These are phyloP conservation scores for Blastobotrys muscicola DNA, from an alignment of 805 yeast species.

Conservation along the genomic window DNA sequence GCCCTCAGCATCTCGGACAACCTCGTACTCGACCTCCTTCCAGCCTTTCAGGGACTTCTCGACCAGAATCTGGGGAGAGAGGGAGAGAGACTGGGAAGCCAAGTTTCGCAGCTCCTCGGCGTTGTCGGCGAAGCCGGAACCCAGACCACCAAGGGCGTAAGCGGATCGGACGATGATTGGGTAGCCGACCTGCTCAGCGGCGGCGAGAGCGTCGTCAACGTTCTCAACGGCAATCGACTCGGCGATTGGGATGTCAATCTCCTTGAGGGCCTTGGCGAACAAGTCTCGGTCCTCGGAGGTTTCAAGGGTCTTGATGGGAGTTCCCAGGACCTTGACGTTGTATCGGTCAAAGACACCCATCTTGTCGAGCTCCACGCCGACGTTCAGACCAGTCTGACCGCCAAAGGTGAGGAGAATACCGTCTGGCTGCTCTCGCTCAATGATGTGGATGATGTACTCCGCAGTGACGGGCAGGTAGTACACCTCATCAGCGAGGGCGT, in stretches of 20 bases:
- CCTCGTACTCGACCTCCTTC: slow-evolving; percentile 99
- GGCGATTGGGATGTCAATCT: slow-evolving; percentile 93
- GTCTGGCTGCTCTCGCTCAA: slow-evolving; percentile 93
- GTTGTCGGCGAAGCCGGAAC: slow-evolving; percentile 91
- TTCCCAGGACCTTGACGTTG: slow-evolving; percentile 91
- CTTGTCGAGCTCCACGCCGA: slow-evolving; percentile 89
- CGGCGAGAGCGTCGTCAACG: slow-evolving; percentile 85
- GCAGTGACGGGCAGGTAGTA: slow-evolving; percentile 95
- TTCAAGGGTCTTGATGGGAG: slow-evolving; percentile 92
- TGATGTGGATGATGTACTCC: slow-evolving; percentile 89
- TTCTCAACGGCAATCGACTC: slow-evolving; percentile 92
- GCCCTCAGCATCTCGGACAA: slow-evolving; percentile 90
- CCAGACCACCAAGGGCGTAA: slow-evolving; percentile 93
- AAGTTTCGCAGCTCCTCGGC: slow-evolving; percentile 74
- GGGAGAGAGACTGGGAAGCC: slow-evolving; percentile 78
- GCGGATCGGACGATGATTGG: slow-evolving; percentile 98
- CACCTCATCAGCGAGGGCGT: slow-evolving; percentile 88
- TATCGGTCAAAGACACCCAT: slow-evolving; percentile 89
- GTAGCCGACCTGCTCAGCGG: slow-evolving; percentile 82
- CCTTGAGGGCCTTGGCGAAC: slow-evolving; percentile 90
- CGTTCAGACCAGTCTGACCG: slow-evolving; percentile 96
- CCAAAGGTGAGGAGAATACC: slow-evolving; percentile 95
- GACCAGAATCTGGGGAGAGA: slow-evolving; percentile 91
- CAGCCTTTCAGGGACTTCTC: slow-evolving; percentile 97
- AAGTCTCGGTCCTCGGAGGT: slow-evolving; percentile 97